Evolutionary conservation across 2,329 filamentous ascomycete species (phyloP).

Genomic region (Hawksworthiomyces lignivorus): DNA sequence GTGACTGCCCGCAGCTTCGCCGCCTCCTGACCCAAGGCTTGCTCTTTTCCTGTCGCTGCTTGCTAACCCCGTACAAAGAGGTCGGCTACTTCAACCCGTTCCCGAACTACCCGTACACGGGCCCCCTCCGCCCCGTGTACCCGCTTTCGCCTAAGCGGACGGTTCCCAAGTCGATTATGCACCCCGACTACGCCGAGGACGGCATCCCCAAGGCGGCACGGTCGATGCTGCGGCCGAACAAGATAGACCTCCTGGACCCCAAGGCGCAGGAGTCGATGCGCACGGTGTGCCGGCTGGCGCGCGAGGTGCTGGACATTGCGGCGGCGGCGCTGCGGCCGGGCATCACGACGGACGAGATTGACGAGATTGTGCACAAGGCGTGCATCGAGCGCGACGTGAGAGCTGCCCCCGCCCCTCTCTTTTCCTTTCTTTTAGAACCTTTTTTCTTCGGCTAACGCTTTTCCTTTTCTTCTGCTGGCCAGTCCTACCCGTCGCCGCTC

Average conservation of each 20-base stretch:
- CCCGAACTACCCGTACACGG: slow-evolving; percentile 77
- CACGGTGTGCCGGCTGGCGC: slow-evolving; percentile 76
- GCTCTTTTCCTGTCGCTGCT: not conserved
- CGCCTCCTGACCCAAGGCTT: too few species aligned
- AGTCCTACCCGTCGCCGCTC: slow-evolving; percentile 91
- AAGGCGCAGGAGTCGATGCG: slow-evolving; percentile 83
- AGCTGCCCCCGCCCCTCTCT: not conserved
- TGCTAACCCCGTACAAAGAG: slow-evolving; percentile 37
- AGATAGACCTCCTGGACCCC: slow-evolving; percentile 74
- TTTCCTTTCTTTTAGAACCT: not conserved
- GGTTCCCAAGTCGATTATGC: slow-evolving; percentile 71
- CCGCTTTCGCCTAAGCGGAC: slow-evolving; percentile 65
- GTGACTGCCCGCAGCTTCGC: slow-evolving; percentile 7
- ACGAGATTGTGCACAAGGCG: slow-evolving; percentile 90
- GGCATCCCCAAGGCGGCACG: slow-evolving; percentile 62
- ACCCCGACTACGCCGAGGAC: slow-evolving; percentile 81
- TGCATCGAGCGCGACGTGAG: slow-evolving; percentile 86
- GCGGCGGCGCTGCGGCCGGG: slow-evolving; percentile 79
- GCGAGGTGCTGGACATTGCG: slow-evolving; percentile 89
- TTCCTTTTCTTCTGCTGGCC: not conserved
- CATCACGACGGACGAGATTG: slow-evolving; percentile 90
- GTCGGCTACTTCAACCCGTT: slow-evolving; percentile 89
- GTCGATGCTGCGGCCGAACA: slow-evolving; percentile 61
- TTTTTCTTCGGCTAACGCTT: too few species aligned
- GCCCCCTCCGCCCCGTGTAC: slow-evolving; percentile 77